These are phyloP conservation scores for Chlamydomonas schloesseri DNA, from an alignment of 139 green algal species.

Conservation along the genomic window DNA sequence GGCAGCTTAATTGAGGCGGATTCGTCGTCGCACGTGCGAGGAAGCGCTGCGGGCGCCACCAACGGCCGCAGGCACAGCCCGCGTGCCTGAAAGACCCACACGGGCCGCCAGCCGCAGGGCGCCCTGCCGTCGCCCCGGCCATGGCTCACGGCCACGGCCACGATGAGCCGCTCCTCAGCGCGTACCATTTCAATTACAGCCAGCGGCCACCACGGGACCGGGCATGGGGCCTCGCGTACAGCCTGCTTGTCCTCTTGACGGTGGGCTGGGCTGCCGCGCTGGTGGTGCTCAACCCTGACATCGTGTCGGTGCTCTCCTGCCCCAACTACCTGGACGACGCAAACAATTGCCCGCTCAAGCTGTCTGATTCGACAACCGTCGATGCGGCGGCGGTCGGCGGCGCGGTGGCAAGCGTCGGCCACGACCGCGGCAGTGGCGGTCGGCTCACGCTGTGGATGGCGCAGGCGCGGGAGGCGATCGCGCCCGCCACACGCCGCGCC, in stretches of 20 bases:
- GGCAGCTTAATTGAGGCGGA: no score
- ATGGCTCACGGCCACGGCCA: conserved; percentile 2
- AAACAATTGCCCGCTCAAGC: not conserved
- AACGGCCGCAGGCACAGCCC: no score
- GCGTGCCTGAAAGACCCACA: no score
- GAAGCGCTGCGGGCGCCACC: no score
- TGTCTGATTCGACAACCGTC: not conserved
- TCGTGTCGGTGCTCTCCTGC: not conserved
- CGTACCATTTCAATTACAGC: conserved; percentile 29
- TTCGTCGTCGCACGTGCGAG: no score
- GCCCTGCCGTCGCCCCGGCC: not conserved
- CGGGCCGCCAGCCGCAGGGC: no score
- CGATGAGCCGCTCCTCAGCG: conserved; percentile 5
- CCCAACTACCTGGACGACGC: conserved; percentile 25
- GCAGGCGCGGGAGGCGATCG: not conserved
- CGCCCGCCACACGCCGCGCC: not conserved
- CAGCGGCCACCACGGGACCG: conserved; percentile 17
- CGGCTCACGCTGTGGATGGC: not conserved
- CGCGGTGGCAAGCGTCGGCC: not conserved
- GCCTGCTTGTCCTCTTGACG: not conserved
- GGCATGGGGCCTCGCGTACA: conserved; percentile 17
- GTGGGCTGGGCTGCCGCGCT: not conserved
- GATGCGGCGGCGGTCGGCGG: no score
- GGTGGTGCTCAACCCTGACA: conserved; percentile 4
- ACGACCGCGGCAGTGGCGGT: no score